Conservation (phyloP, 31 red algal genomes). For the Asparagopsis taxiformis region DNA sequence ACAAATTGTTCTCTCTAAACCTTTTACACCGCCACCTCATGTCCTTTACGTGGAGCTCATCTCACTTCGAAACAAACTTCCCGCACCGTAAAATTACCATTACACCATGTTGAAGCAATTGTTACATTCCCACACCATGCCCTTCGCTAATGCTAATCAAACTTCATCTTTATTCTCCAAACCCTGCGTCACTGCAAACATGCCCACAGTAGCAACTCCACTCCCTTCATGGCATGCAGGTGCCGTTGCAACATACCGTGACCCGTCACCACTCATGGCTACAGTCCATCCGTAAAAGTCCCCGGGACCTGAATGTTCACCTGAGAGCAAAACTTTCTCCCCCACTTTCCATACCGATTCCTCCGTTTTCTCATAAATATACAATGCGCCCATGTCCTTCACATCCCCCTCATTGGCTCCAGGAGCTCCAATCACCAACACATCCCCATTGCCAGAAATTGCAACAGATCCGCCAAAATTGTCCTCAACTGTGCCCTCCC, state of each 20-base stretch:
- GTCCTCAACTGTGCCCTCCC: conserved; percentile 44
- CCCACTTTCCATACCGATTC: conserved; percentile 25
- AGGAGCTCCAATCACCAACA: conserved; percentile 48
- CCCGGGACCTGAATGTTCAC: conserved; percentile 5
- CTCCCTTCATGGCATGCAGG: conserved; percentile 14
- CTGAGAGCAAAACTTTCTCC: conserved; percentile 17
- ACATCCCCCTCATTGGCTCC: conserved; percentile 32
- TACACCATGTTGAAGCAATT: too few relatives aligned
- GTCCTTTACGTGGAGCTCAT: too few relatives aligned
- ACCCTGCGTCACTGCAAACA: conserved; percentile 20
- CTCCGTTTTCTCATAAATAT: conserved; percentile 47
- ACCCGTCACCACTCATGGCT: conserved; percentile 30
- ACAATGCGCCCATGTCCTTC: conserved; percentile 56
- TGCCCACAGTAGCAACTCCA: conserved; percentile 30
- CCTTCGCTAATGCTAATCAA: too few relatives aligned
- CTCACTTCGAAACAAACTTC: too few relatives aligned
- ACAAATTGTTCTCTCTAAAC: too few relatives aligned
- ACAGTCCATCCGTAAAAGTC: conserved; percentile 49
- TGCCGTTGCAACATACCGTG: conserved; percentile 14
- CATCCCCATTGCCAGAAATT: conserved; percentile 40
- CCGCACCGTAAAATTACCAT: too few relatives aligned
- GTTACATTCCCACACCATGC: too few relatives aligned
- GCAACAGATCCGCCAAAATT: conserved; percentile 77
- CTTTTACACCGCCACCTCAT: too few relatives aligned
- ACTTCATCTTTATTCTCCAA: too few relatives aligned